Evolutionary conservation across 768 basidiomycete genomes (phyloP).

Genomic region (Rhizopogon rudus): DNA sequence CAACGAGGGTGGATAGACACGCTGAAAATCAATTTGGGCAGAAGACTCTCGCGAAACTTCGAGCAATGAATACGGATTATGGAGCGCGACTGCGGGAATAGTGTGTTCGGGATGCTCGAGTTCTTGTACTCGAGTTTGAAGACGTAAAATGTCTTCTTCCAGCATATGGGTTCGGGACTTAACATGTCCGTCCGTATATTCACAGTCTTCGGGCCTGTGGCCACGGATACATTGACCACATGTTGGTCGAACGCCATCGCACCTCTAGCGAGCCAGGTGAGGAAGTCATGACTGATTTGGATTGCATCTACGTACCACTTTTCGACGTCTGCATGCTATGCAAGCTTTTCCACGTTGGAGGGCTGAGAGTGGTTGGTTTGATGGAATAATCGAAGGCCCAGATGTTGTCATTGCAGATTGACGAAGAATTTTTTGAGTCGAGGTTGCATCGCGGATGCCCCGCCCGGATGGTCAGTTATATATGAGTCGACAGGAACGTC

Average conservation of each 20-base stretch:
- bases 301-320: slow-evolving; percentile 33
- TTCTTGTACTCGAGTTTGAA: slow-evolving; percentile 54
- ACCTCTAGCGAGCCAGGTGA: slow-evolving; percentile 40
- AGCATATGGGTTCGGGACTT: slow-evolving; percentile 56
- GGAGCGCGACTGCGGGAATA: slow-evolving; percentile 43
- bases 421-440: neutral
- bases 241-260: slow-evolving; percentile 58
- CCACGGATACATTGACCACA: slow-evolving; percentile 60
- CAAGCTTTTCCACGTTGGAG: slow-evolving; percentile 49
- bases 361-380: slow-evolving; percentile 12
- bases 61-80: slow-evolving; percentile 40
- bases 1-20: neutral
- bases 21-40: neutral
- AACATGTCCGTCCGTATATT: slow-evolving; percentile 61
- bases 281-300: too few species aligned
- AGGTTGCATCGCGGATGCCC: too few species aligned
- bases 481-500: neutral
- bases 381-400: too few species aligned
- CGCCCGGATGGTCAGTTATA: neutral
- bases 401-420: slow-evolving; percentile 1
- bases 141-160: slow-evolving; percentile 52
- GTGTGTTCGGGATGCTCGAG: slow-evolving; percentile 48
- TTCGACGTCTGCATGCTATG: slow-evolving; percentile 48
- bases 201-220: slow-evolving; percentile 62
- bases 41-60: neutral